Percentiles rank a stretch among this genome's conserved stretches.
phyloP scores from a whole-genome alignment of 169 alveolate species.

The Theileria orientalis region DNA sequence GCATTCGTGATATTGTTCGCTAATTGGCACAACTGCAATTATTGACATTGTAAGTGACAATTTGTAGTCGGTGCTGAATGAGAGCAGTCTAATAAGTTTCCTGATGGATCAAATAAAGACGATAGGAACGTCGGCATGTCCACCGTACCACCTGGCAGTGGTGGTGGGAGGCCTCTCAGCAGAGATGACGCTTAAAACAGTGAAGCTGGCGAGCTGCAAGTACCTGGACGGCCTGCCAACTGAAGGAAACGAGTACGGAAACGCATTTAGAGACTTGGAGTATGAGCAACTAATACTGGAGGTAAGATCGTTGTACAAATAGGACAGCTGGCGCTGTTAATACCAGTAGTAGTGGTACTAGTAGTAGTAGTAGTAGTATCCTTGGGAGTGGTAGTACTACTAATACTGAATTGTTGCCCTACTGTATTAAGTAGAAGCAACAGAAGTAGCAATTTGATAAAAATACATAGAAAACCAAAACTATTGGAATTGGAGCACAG shows the following conservation, averaged over 20 bases:
- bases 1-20: too few relatives aligned
- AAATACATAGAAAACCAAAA: constrained; percentile 66
- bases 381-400: too few relatives aligned
- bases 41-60: too few relatives aligned
- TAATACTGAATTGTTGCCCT: neutral
- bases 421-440: too few relatives aligned
- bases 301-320: neutral
- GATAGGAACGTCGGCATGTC: constrained; percentile 89
- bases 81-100: constrained; percentile 66
- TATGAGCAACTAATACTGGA: constrained; percentile 62
- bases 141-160: constrained; percentile 88
- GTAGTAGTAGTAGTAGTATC: too few relatives aligned
- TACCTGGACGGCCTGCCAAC: constrained; percentile 80
- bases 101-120: constrained; percentile 74
- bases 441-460: too few relatives aligned
- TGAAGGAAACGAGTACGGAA: constrained; percentile 75
- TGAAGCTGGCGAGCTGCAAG: constrained; percentile 82
- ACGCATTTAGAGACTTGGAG: constrained; percentile 81
- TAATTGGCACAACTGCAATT: too few relatives aligned
- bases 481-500: constrained; percentile 88
- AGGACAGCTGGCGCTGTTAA: neutral
- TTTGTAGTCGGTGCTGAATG: constrained; percentile 76
- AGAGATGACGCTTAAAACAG: constrained; percentile 85
- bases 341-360: neutral
- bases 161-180: constrained; percentile 87